Evolutionary conservation across 371 early-diverging fungal species (phyloP).

Genomic region (Dichotomocladium elegans): DNA sequence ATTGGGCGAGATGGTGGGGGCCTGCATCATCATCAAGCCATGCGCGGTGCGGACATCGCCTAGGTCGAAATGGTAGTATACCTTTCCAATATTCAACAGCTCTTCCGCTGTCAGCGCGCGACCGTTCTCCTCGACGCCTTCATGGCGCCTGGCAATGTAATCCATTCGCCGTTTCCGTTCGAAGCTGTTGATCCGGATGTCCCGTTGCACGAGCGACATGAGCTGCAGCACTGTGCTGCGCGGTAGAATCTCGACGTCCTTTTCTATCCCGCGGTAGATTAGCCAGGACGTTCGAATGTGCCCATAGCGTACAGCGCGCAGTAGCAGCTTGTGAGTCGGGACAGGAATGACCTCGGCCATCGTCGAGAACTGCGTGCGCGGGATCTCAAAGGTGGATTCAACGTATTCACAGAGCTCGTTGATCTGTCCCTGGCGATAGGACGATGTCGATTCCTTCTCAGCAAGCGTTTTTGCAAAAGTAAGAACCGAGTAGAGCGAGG

Average conservation of each 20-base stretch:
- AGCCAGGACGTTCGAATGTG: conserved; percentile 16
- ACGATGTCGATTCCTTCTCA: conserved; percentile 1
- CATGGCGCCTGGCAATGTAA: conserved; percentile 18
- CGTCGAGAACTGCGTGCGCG: conserved; percentile 19
- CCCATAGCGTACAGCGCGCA: conserved; percentile 13
- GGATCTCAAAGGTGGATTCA: conserved; percentile 9
- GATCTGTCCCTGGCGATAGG: conserved; percentile 26
- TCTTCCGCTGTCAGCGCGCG: conserved; percentile 20
- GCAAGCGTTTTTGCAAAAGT: conserved; percentile 22
- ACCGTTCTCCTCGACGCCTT: conserved; percentile 9
- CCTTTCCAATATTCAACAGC: conserved; percentile 19
- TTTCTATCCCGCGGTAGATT: conserved; percentile 19
- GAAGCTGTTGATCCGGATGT: conserved; percentile 10
- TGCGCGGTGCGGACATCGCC: background rate
- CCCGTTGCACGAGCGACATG: conserved; percentile 20
- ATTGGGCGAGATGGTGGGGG: background rate
- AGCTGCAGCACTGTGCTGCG: conserved; percentile 24
- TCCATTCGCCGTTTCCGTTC: conserved; percentile 17
- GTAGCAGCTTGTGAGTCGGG: conserved; percentile 23
- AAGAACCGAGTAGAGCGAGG: conserved; percentile 33
- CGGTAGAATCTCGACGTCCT: conserved; percentile 11
- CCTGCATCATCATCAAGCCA: conserved; percentile 3
- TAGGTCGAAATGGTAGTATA: conserved; percentile 9
- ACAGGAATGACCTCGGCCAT: conserved; percentile 22
- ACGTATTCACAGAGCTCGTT: conserved; percentile 28